phyloP scores from a whole-genome alignment of 1,284 basidiomycete species.

The Apiotrichum akiyoshidainum region DNA sequence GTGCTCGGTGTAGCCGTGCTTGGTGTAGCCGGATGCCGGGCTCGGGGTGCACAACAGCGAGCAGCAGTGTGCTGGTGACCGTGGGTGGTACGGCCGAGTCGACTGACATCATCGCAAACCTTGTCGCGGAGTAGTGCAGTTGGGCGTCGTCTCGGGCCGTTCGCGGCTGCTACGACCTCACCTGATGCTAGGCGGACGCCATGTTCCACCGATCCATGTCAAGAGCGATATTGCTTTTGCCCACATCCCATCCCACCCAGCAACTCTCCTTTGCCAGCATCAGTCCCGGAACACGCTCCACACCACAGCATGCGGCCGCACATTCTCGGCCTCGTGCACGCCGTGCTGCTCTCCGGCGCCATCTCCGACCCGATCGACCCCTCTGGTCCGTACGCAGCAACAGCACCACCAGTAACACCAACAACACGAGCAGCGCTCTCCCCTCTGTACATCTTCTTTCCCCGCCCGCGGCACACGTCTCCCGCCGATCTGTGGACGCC shows the following conservation, averaged over 20 bases:
- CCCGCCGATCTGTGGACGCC: neutral
- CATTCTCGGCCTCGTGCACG: conserved; percentile 1
- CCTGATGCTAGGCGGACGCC: no score
- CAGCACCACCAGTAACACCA: neutral
- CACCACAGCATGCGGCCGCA: neutral
- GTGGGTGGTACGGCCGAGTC: no score
- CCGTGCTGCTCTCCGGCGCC: conserved; percentile 2
- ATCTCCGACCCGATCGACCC: neutral
- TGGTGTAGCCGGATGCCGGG: no score
- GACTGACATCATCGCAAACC: no score
- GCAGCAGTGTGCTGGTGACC: no score
- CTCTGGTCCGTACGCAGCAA: neutral
- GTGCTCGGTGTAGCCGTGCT: no score
- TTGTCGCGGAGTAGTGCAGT: no score
- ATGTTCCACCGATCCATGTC: no score
- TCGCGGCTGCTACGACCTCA: no score
- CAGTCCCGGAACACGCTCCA: neutral
- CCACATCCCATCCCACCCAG: neutral
- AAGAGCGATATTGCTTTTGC: neutral
- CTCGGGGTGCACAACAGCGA: no score
- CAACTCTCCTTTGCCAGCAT: neutral
- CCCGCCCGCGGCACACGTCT: neutral
- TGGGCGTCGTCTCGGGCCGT: no score
- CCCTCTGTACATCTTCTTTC: neutral
- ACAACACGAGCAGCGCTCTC: neutral